These are phyloP conservation scores for Microbotryomycetes sp. DNA, from an alignment of 1,284 basidiomycete genomes.

Conservation along the genomic window DNA sequence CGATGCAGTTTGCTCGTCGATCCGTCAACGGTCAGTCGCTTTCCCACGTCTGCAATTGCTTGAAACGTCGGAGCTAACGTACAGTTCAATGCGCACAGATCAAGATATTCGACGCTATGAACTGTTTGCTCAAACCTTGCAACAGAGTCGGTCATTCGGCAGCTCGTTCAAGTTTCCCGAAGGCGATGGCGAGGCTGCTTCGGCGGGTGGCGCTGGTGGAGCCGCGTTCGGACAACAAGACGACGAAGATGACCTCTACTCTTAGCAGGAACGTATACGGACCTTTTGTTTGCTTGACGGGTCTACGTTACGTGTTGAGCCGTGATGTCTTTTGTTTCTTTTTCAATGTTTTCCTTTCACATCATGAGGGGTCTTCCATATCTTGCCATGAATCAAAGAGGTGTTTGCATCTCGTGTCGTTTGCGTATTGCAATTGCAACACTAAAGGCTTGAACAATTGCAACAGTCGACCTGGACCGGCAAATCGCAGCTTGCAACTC, in stretches of 20 bases:
- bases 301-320: too few relatives aligned
- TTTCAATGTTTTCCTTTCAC: too few relatives aligned
- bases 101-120: constrained; percentile 92
- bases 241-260: constrained; percentile 78
- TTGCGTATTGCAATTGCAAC: too few relatives aligned
- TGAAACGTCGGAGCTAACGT: constrained; percentile 34
- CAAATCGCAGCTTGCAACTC: too few relatives aligned
- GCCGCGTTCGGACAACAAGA: constrained; percentile 69
- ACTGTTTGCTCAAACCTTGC: constrained; percentile 68
- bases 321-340: neutral
- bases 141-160: constrained; percentile 63
- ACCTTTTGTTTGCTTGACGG: too few relatives aligned
- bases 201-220: constrained; percentile 56
- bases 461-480: too few relatives aligned
- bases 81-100: constrained; percentile 61
- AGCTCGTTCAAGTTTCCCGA: constrained; percentile 97
- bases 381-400: too few relatives aligned
- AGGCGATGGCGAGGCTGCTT: constrained; percentile 48
- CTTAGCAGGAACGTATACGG: too few relatives aligned
- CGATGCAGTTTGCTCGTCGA: constrained; percentile 67
- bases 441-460: too few relatives aligned
- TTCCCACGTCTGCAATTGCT: constrained; percentile 9
- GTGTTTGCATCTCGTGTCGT: neutral
- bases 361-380: too few relatives aligned
- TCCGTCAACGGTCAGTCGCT: constrained; percentile 41